Evolutionary conservation across 1,139 yeast genomes (phyloP), one percentile per base, ranked within the genome.

Genomic region (Yamadazyma conglobata): DNA sequence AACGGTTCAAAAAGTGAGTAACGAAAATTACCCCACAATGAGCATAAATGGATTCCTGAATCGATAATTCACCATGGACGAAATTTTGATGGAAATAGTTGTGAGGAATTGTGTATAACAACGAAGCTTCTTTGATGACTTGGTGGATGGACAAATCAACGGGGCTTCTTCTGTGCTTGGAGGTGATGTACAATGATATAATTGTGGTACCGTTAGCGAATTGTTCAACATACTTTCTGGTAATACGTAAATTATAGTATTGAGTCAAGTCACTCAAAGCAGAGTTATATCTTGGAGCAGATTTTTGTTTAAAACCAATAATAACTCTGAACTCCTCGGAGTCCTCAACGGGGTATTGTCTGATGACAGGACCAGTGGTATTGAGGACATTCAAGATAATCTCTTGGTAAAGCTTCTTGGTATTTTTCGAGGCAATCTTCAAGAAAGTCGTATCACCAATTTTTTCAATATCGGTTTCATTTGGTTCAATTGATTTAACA

Each of bases 11-110:
- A 63, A 91, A 91, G 58, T 91, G 97, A 28, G 95, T 82, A 31
- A 87, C 95, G 52, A 91, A 91, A 39, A 88, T 85, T 32, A 86
- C 85, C 46, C 91, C 96, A 52, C 88, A 83, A 58, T 91, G 97
- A 25, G 97, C 95, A 56, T 91, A 91, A 40, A 89, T 81, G 31
- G 91, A 77, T 62, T 91, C 97, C 61, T 91, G 98, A 48, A 93
- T 77, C 2, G 96, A 88, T 58, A 89, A 73, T 44, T 79, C 80
- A 34, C 93, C 85, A 35, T 70, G 60, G 42, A 83, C 80, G 54
- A 89, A 89, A 38, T 80, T 71, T 32, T 73, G 70, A 47, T 81
- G 83, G 70, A 89, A 89, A 48, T 75, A 72, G 51, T 87, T 86
- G 58, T 84, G 83, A 27, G 98, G 98, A 45, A 91, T 76, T 50